A percentile compares a stretch with the other conserved stretches of the same genome.
phyloP scores from a whole-genome alignment of 2,329 filamentous ascomycete genomes.

The Thelonectria olida region DNA sequence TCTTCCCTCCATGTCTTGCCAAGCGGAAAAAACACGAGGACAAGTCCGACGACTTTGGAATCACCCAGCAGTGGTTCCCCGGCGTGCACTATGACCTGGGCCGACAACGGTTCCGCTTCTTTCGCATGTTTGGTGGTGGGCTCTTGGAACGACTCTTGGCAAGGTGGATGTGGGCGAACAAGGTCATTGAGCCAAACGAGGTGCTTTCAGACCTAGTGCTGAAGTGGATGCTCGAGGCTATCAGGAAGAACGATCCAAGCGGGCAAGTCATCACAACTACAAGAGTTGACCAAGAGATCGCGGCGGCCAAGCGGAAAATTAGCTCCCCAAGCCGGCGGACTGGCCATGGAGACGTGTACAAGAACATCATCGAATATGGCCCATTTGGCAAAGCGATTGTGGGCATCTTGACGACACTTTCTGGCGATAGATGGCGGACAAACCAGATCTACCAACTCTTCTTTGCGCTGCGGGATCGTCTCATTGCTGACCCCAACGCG shows the following conservation, averaged over 20 bases:
- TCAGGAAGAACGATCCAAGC: conserved; percentile 11
- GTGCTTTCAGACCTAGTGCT: conserved; percentile 30
- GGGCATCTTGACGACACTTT: neutral
- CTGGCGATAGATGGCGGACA: neutral
- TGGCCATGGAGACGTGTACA: conserved; percentile 8
- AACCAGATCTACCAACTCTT: conserved; percentile 20
- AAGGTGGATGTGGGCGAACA: conserved; percentile 36
- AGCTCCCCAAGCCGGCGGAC: neutral
- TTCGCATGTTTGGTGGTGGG: conserved; percentile 18
- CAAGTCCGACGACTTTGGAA: conserved; percentile 12
- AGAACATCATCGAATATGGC: neutral
- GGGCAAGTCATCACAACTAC: neutral
- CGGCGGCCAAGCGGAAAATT: neutral
- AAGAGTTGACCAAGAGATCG: neutral
- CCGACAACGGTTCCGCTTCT: conserved; percentile 31
- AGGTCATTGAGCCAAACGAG: conserved; percentile 30
- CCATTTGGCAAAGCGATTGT: conserved; percentile 3
- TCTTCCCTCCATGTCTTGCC: conserved; percentile 31
- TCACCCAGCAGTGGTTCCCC: conserved; percentile 34
- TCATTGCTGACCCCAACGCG: conserved; percentile 4
- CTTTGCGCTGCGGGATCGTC: conserved; percentile 4
- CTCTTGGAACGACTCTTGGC: conserved; percentile 41
- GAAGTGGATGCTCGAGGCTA: conserved; percentile 32
- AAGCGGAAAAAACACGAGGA: conserved; percentile 1
- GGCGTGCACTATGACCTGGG: conserved; percentile 37